These are phyloP conservation scores for Auriscalpium orientale DNA, from an alignment of 768 basidiomycete species.

Conservation along the genomic window DNA sequence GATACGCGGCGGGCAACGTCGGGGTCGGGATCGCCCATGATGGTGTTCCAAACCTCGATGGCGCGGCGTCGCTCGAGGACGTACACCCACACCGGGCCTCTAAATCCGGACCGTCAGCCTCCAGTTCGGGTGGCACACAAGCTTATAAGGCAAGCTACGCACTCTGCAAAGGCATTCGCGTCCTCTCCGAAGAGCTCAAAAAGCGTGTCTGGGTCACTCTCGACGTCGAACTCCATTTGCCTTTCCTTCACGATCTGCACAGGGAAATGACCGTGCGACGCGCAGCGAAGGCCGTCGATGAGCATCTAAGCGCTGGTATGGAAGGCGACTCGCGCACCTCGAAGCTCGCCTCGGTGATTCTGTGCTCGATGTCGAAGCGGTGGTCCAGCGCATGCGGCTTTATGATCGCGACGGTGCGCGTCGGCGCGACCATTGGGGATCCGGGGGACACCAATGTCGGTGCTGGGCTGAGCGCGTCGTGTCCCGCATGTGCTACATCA, in stretches of 20 bases:
- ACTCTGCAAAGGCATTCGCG: slow-evolving; percentile 69
- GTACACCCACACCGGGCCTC: slow-evolving; percentile 89
- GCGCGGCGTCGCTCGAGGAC: slow-evolving; percentile 78
- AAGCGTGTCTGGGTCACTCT: slow-evolving; percentile 72
- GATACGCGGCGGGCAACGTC: slow-evolving; percentile 43
- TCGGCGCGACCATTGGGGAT: slow-evolving; percentile 13
- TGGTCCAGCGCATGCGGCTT: slow-evolving; percentile 69
- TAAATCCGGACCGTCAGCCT: not conserved
- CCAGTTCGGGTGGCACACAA: not conserved
- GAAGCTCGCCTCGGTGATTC: slow-evolving; percentile 74
- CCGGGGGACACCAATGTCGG: not conserved
- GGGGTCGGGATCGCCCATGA: slow-evolving; percentile 67
- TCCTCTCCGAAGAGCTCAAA: slow-evolving; percentile 79
- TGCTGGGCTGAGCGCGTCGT: not conserved
- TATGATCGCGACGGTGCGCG: slow-evolving; percentile 79
- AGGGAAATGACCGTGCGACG: slow-evolving; percentile 12
- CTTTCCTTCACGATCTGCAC: slow-evolving; percentile 76
- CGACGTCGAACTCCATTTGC: slow-evolving; percentile 83
- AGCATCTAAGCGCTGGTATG: not conserved
- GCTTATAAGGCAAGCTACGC: slow-evolving; percentile 27
- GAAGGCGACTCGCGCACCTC: slow-evolving; percentile 47
- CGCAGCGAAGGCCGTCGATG: not conserved
- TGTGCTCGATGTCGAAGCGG: slow-evolving; percentile 73
- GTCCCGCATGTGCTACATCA: not conserved
- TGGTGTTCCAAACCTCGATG: slow-evolving; percentile 70